Evolutionary conservation across 177 flowering plant genomes (phyloP).

Genomic region (Vitis hybrid): DNA sequence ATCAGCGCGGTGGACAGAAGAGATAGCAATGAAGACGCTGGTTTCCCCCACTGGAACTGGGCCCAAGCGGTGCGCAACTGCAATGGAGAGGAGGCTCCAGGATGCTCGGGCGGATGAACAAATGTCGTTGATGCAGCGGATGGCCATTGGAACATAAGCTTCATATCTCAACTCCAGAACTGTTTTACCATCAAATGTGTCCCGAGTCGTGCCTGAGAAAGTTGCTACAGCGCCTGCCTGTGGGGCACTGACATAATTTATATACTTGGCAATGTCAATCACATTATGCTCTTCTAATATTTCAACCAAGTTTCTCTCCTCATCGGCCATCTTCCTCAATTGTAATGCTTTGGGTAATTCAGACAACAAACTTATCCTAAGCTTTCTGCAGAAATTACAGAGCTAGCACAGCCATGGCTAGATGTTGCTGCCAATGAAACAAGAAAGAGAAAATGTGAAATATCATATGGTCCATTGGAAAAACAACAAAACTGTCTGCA

Average conservation of each 20-base stretch:
- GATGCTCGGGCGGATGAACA: constrained; percentile 63
- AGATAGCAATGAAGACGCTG: constrained; percentile 84
- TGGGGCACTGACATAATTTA: constrained; percentile 60
- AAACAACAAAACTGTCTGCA: too few species aligned
- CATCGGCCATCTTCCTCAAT: constrained; percentile 23
- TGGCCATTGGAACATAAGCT: constrained; percentile 88
- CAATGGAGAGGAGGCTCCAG: constrained; percentile 65
- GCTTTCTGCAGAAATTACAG: not conserved
- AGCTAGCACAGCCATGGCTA: not conserved
- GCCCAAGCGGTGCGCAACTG: constrained; percentile 81
- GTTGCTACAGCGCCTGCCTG: constrained; percentile 79
- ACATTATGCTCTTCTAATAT: constrained; percentile 55
- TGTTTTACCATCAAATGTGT: constrained; percentile 70
- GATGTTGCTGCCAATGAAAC: too few species aligned
- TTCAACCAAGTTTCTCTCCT: constrained; percentile 66
- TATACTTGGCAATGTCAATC: constrained; percentile 65
- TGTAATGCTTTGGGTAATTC: not conserved
- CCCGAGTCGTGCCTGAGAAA: constrained; percentile 86
- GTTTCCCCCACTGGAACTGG: constrained; percentile 81
- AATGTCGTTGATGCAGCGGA: constrained; percentile 57
- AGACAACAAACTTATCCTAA: not conserved
- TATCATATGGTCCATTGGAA: too few species aligned
- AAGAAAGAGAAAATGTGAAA: too few species aligned
- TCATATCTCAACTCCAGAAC: constrained; percentile 85
- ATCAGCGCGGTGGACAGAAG: constrained; percentile 78